These are phyloP conservation scores for Trypanosoma boissoni DNA, from an alignment of 208 protist species.

Conservation along the genomic window DNA sequence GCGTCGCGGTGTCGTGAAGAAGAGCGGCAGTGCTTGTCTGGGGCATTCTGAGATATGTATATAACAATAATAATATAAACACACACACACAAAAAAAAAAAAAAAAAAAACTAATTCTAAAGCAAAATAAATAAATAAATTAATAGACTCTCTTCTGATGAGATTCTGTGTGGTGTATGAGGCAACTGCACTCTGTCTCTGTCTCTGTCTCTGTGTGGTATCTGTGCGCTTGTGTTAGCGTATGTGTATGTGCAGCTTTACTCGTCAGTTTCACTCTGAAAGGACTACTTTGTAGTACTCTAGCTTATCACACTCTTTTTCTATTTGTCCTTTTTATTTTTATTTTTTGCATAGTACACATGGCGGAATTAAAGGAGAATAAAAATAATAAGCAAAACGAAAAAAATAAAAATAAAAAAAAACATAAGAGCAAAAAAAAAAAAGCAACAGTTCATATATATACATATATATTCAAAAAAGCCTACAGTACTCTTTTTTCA, in stretches of 20 bases:
- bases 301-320: background rate
- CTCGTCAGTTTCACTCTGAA: too few species aligned
- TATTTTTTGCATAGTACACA: background rate
- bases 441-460: background rate
- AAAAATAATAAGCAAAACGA: background rate
- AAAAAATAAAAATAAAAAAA: background rate
- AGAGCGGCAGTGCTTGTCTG: conserved; percentile 11
- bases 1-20: conserved; percentile 34
- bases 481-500: background rate
- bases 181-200: too few species aligned
- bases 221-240: too few species aligned
- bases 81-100: background rate
- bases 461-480: background rate
- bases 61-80: background rate
- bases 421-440: background rate
- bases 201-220: too few species aligned
- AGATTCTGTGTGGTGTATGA: background rate
- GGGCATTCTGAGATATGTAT: conserved; percentile 1
- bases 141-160: background rate
- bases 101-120: conserved; percentile 3
- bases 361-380: background rate
- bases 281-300: too few species aligned
- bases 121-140: background rate
- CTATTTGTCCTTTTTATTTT: background rate
- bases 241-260: too few species aligned